A percentile compares a stretch with the other conserved stretches of the same genome.
These are phyloP conservation scores for Paramecium pentaurelia DNA, from an alignment of 73 alveolate species.

Conservation along the genomic window DNA sequence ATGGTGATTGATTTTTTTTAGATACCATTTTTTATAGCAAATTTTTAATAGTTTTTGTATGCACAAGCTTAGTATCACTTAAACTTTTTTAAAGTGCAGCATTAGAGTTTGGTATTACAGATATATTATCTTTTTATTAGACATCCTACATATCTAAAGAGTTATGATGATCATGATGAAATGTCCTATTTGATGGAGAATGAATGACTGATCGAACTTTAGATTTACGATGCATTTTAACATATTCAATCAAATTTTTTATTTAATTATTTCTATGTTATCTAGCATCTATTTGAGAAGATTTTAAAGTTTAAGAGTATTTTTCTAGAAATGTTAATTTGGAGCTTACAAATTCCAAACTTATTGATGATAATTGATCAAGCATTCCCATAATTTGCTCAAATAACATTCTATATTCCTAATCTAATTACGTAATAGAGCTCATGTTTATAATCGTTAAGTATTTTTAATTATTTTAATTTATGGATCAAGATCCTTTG, in stretches of 20 bases:
- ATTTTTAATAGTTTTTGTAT: neutral
- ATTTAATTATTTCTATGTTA: conserved; percentile 29
- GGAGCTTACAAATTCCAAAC: conserved; percentile 34
- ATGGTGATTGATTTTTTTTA: neutral
- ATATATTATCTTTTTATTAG: neutral
- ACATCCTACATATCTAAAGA: neutral
- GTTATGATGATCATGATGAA: neutral
- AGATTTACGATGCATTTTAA: conserved; percentile 26
- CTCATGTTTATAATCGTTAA: neutral
- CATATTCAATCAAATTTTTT: conserved; percentile 1
- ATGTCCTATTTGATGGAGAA: neutral
- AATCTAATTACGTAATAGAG: neutral
- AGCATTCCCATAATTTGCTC: neutral
- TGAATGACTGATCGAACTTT: neutral
- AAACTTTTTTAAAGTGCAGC: neutral
- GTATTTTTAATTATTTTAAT: neutral
- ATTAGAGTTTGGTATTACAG: neutral
- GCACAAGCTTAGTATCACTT: neutral
- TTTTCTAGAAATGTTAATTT: conserved; percentile 17
- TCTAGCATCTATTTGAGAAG: conserved; percentile 7
- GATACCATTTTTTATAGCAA: neutral
- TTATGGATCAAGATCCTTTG: neutral
- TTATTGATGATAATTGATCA: neutral
- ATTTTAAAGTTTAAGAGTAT: neutral
- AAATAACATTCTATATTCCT: neutral